A percentile compares a stretch with the other conserved stretches of the same genome.
These are phyloP conservation scores for Yarrowia bubula DNA, from an alignment of 805 yeast genomes.

Conservation along the genomic window DNA sequence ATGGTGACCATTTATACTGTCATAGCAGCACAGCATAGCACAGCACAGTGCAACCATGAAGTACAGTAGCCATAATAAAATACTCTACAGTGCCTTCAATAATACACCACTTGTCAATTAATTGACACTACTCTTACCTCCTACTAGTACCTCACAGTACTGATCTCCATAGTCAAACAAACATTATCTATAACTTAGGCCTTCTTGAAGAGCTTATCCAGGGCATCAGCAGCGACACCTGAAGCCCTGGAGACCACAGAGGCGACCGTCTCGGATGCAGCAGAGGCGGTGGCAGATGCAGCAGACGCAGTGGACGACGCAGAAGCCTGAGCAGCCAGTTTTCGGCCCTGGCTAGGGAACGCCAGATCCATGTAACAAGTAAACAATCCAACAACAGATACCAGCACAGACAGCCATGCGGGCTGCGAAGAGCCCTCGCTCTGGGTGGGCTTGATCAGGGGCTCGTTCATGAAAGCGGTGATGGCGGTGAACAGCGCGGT, in stretches of 20 bases:
- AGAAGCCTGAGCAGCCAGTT: conserved; percentile 20
- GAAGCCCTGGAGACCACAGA: conserved; percentile 21
- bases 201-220: conserved; percentile 25
- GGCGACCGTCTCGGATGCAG: conserved; percentile 24
- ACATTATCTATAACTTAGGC: conserved; percentile 5
- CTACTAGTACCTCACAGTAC: too few species aligned
- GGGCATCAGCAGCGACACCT: conserved; percentile 24
- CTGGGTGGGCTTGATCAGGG: conserved; percentile 29
- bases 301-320: background rate
- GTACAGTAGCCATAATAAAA: too few species aligned
- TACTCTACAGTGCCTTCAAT: too few species aligned
- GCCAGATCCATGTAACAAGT: conserved; percentile 41
- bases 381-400: conserved; percentile 38
- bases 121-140: too few species aligned
- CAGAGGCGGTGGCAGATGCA: background rate
- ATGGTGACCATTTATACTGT: too few species aligned
- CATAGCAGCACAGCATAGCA: too few species aligned
- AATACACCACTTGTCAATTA: too few species aligned
- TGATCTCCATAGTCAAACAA: background rate
- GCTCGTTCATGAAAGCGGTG: conserved; percentile 39
- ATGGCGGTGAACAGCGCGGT: conserved; percentile 40
- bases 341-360: conserved; percentile 33
- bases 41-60: too few species aligned
- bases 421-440: conserved; percentile 31
- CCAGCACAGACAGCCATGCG: conserved; percentile 36